These are phyloP conservation scores for Eutrema salsugineum DNA, from an alignment of 441 rosid species.

Conservation along the genomic window DNA sequence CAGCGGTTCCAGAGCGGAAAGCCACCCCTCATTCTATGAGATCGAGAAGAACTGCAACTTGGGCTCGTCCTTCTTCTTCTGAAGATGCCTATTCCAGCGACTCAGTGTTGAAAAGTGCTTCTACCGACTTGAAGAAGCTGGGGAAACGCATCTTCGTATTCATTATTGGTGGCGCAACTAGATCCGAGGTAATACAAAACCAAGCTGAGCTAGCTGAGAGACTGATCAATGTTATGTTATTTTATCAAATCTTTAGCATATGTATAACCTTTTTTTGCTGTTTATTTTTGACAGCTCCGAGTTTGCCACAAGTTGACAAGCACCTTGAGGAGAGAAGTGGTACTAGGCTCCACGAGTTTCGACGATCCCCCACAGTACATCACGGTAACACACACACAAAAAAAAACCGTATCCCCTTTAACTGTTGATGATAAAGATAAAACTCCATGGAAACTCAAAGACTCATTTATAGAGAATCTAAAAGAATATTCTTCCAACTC, in stretches of 20 bases:
- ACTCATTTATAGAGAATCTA: neutral
- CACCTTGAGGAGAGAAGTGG: conserved; percentile 61
- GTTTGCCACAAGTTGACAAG: conserved; percentile 68
- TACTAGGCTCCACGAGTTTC: conserved; percentile 58
- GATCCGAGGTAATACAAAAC: conserved; percentile 55
- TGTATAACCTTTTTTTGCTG: neutral
- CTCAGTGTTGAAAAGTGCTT: conserved; percentile 43
- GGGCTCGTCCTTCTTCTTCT: conserved; percentile 54
- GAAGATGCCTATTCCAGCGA: conserved; percentile 70
- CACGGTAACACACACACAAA: conserved; percentile 37
- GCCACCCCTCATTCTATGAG: conserved; percentile 62
- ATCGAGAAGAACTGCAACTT: conserved; percentile 63
- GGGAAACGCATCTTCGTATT: conserved; percentile 72
- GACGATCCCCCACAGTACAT: conserved; percentile 62
- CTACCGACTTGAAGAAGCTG: conserved; percentile 50
- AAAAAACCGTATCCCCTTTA: neutral
- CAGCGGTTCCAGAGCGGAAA: conserved; percentile 45
- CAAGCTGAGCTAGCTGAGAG: neutral
- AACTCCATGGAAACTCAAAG: neutral
- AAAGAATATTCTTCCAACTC: neutral
- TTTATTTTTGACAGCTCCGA: conserved; percentile 43
- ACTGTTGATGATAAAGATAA: neutral
- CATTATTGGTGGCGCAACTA: conserved; percentile 72
- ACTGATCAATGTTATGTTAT: neutral
- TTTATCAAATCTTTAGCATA: neutral